Conservation (phyloP, 257 asterid species). For the Orobanche coerulescens region DNA sequence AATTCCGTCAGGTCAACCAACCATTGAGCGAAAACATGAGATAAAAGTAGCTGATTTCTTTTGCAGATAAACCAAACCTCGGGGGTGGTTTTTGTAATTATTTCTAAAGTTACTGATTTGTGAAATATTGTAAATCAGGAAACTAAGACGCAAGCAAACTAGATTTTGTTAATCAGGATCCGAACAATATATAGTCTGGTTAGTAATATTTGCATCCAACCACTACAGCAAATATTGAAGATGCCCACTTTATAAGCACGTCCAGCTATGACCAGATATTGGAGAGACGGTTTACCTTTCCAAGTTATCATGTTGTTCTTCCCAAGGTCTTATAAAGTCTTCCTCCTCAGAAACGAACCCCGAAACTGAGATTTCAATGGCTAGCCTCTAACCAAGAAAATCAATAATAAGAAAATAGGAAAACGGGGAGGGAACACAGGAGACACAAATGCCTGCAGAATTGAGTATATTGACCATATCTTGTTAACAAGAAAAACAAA, state of each 20-base stretch:
- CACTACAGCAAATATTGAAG: background rate
- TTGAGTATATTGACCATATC: background rate
- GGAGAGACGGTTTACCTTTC: slow-evolving; percentile 52
- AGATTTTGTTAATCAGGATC: background rate
- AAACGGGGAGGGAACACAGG: background rate
- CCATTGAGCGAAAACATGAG: too few species aligned
- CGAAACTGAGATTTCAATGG: slow-evolving; percentile 75
- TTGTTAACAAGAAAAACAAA: background rate
- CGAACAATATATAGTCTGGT: background rate
- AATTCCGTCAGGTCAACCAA: too few species aligned
- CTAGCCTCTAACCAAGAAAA: slow-evolving; percentile 51
- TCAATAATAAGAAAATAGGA: background rate
- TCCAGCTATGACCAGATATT: background rate
- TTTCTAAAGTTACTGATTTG: too few species aligned
- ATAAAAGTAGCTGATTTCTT: too few species aligned
- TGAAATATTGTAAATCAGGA: too few species aligned
- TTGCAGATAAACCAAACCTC: too few species aligned
- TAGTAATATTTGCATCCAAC: slow-evolving; percentile 2
- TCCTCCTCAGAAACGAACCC: slow-evolving; percentile 84
- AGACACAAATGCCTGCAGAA: background rate
- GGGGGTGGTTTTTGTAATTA: too few species aligned
- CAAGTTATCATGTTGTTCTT: slow-evolving; percentile 54
- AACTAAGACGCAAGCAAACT: too few species aligned
- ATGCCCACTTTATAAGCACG: background rate
- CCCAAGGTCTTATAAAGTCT: slow-evolving; percentile 88